Percentiles rank a stretch among this genome's conserved stretches.
Evolutionary conservation across 164 flowering plant genomes (phyloP).

Genomic region (Dillenia turbinata): DNA sequence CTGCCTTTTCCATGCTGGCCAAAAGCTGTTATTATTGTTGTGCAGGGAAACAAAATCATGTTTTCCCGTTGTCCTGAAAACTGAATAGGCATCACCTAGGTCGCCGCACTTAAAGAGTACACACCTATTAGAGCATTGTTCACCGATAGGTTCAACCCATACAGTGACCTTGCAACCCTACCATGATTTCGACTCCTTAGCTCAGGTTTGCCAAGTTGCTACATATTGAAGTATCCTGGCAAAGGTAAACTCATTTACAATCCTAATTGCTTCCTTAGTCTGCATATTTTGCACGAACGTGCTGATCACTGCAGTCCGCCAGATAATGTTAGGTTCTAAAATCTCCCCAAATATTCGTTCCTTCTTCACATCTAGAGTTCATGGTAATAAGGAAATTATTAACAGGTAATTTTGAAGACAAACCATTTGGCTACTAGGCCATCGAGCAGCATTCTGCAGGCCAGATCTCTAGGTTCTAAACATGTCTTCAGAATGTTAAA

Average conservation of each 20-base stretch:
- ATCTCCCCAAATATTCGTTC: constrained; percentile 17
- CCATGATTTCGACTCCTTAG: constrained; percentile 32
- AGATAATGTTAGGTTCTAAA: constrained; percentile 17
- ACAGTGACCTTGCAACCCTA: constrained; percentile 16
- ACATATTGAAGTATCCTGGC: constrained; percentile 24
- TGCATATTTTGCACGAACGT: constrained; percentile 27
- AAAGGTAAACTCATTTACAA: constrained; percentile 26
- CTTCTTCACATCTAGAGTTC: constrained; percentile 26
- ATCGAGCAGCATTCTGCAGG: constrained; percentile 22
- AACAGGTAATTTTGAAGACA: constrained; percentile 20
- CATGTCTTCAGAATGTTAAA: constrained; percentile 26
- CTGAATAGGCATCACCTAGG: constrained; percentile 22
- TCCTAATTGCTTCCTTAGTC: constrained; percentile 19
- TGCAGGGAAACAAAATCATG: constrained; percentile 34
- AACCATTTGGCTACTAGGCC: constrained; percentile 19
- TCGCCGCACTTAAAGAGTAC: constrained; percentile 31
- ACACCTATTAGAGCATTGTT: constrained; percentile 32
- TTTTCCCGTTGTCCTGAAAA: constrained; percentile 25
- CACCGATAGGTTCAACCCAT: constrained; percentile 16
- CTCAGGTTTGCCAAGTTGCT: constrained; percentile 25
- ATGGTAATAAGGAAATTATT: constrained; percentile 27
- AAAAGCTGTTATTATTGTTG: constrained; percentile 31
- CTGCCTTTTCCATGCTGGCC: constrained; percentile 38
- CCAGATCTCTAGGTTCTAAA: constrained; percentile 18
- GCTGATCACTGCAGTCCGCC: constrained; percentile 25